Conservation (phyloP, 352 stramenopile species). For the Globisporangium alternatum region DNA sequence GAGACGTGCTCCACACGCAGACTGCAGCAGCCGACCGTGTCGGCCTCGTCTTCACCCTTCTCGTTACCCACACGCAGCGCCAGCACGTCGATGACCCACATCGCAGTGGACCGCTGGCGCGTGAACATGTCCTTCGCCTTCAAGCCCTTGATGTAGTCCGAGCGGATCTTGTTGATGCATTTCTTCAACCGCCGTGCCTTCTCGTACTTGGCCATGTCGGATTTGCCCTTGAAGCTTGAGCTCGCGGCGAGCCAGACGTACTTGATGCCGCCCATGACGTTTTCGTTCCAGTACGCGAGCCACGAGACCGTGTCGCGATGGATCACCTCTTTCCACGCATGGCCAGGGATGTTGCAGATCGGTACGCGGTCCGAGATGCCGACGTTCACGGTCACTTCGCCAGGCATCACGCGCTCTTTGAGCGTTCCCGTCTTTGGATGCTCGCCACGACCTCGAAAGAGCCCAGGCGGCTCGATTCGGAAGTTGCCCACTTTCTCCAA, state of each 20-base stretch:
- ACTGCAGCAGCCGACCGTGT: slow-evolving; percentile 99
- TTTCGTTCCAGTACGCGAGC: slow-evolving; percentile 98
- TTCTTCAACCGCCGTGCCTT: slow-evolving; percentile 98
- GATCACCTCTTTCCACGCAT: slow-evolving; percentile 96
- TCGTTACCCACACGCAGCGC: slow-evolving; percentile 99
- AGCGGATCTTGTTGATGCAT: slow-evolving; percentile 95
- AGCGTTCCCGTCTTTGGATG: slow-evolving; percentile 99
- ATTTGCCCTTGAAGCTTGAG: slow-evolving; percentile 99
- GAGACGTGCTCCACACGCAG: slow-evolving; percentile 98
- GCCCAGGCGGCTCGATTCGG: slow-evolving; percentile 95
- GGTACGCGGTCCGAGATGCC: slow-evolving; percentile 90
- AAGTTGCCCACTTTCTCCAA: slow-evolving; percentile 98
- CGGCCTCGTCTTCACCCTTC: slow-evolving; percentile 98
- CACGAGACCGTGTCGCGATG: slow-evolving; percentile 92
- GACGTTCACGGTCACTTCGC: slow-evolving; percentile 98
- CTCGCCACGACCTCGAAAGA: slow-evolving; percentile 98
- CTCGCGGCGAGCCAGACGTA: slow-evolving; percentile 98
- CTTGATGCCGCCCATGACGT: slow-evolving; percentile 98
- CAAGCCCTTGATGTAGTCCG: slow-evolving; percentile 89
- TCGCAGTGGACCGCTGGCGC: slow-evolving; percentile 96
- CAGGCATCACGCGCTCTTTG: slow-evolving; percentile 95
- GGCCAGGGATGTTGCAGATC: slow-evolving; percentile 90
- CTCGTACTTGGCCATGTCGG: slow-evolving; percentile 98
- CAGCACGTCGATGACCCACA: slow-evolving; percentile 99
- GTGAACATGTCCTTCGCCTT: slow-evolving; percentile 89